Evolutionary conservation across 331 rosid species (phyloP).

Genomic region (Arachis monticola): DNA sequence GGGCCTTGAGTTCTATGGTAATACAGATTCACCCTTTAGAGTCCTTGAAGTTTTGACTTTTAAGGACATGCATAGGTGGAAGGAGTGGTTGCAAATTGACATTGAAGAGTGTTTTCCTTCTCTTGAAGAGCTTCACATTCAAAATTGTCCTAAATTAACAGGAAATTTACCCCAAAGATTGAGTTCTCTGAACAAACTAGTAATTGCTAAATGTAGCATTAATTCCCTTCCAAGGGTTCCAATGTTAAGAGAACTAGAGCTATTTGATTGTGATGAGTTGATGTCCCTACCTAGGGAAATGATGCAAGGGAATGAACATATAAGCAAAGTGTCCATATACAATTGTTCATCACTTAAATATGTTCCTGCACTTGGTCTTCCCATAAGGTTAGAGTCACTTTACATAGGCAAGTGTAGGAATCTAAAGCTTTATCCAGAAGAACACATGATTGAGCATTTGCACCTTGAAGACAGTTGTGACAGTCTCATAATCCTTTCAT

Average conservation of each 20-base stretch:
- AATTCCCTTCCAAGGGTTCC: neutral
- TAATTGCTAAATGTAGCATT: neutral
- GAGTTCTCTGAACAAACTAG: neutral
- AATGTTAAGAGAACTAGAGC: neutral
- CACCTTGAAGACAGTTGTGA: neutral
- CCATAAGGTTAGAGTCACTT: neutral
- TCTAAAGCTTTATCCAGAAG: neutral
- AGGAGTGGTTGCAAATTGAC: neutral
- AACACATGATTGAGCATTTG: neutral
- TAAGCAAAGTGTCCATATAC: neutral
- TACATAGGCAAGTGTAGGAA: neutral
- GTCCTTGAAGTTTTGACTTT: conserved; percentile 28
- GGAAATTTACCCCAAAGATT: neutral
- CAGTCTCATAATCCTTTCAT: neutral
- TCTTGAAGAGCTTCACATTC: conserved; percentile 3
- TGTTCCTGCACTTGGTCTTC: neutral
- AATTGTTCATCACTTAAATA: neutral
- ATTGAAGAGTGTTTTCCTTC: neutral
- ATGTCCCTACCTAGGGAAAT: neutral
- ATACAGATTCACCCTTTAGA: neutral
- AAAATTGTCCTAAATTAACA: neutral
- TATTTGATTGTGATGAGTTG: neutral
- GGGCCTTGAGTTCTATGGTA: conserved; percentile 18
- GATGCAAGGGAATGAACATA: neutral
- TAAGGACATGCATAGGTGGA: conserved; percentile 31